Conservation (phyloP, 2,329 filamentous ascomycete species). For the Talaromyces sp. region DNA sequence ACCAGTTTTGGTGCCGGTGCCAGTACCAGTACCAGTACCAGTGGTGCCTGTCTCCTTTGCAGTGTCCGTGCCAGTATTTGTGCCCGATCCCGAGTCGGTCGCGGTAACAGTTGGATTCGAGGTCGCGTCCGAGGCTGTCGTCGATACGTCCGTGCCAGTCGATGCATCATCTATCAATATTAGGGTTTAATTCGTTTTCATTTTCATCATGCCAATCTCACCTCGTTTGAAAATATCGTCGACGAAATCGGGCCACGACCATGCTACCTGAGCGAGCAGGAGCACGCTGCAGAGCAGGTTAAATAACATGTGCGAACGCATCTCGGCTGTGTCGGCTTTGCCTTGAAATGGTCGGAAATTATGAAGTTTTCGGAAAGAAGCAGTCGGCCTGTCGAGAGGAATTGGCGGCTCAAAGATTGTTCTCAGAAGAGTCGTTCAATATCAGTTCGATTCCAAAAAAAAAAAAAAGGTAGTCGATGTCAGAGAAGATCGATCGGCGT, state of each 20-base stretch:
- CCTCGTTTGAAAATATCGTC: constrained; percentile 15
- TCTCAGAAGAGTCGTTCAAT: background rate
- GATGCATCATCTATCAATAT: background rate
- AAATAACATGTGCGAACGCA: constrained; percentile 28
- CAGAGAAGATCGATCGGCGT: background rate
- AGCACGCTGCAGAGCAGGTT: constrained; percentile 30
- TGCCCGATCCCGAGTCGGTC: constrained; percentile 15
- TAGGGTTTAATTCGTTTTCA: constrained; percentile 16
- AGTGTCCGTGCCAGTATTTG: constrained; percentile 10
- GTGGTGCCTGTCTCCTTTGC: constrained; percentile 14
- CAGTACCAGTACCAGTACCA: background rate
- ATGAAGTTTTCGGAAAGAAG: background rate
- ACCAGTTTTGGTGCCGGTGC: background rate
- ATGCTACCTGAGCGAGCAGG: constrained; percentile 28
- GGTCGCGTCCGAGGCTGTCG: constrained; percentile 4
- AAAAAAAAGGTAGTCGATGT: background rate
- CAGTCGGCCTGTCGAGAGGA: background rate
- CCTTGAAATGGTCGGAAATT: background rate
- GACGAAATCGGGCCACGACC: constrained; percentile 21
- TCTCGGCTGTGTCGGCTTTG: constrained; percentile 17
- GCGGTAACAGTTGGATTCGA: constrained; percentile 15
- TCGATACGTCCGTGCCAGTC: background rate
- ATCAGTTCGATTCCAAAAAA: background rate
- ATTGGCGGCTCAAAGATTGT: background rate
- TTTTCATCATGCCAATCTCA: background rate